Evolutionary conservation across 495 filamentous ascomycete species (phyloP).

Genomic region (Aspergillus cavernicola): DNA sequence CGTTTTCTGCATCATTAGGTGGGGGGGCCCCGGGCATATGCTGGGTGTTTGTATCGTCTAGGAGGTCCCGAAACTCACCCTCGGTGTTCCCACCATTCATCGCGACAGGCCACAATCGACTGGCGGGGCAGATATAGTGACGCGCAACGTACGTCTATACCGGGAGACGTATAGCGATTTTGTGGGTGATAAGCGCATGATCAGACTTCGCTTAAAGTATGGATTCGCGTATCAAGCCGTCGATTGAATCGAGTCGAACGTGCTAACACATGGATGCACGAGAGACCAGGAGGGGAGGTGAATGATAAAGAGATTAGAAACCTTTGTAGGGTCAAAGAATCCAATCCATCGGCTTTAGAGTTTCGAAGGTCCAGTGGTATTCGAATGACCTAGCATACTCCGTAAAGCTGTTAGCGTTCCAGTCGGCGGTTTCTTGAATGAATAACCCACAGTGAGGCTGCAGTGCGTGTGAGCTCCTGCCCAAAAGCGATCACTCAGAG

Average conservation of each 20-base stretch:
- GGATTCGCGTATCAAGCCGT: background rate
- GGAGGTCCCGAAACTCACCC: constrained; percentile 15
- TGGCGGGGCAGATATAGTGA: constrained; percentile 9
- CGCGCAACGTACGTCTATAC: constrained; percentile 22
- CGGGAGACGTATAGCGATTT: constrained; percentile 29
- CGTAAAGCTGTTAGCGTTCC: background rate
- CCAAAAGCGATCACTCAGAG: background rate
- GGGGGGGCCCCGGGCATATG: background rate
- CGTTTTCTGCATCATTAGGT: background rate
- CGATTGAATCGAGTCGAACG: background rate
- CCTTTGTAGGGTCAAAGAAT: background rate
- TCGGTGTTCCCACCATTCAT: constrained; percentile 20
- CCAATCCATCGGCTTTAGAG: background rate
- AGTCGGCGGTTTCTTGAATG: too few species aligned
- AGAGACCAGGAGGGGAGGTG: background rate
- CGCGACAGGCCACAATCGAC: constrained; percentile 14
- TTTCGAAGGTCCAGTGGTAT: background rate
- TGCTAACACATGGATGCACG: background rate
- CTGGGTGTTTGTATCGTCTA: background rate
- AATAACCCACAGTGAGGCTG: background rate
- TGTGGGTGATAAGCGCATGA: constrained; percentile 34
- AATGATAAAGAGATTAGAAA: background rate
- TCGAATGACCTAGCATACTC: background rate
- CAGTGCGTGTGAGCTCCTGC: constrained; percentile 8
- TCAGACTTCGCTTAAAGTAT: constrained; percentile 22